These are phyloP conservation scores for Sextonia rubra DNA, from an alignment of 164 flowering plant genomes.

Conservation along the genomic window DNA sequence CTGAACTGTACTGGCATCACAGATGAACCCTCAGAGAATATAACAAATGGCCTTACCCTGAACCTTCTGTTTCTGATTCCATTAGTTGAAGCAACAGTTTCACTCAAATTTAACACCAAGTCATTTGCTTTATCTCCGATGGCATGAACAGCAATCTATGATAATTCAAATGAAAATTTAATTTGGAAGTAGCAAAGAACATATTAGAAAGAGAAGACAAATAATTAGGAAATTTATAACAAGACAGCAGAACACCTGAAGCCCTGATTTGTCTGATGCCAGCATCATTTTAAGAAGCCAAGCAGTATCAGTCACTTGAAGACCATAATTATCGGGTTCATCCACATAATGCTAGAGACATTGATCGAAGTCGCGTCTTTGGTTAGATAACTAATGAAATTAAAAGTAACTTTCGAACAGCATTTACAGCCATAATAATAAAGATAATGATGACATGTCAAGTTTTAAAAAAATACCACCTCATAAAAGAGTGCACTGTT, in stretches of 20 bases:
- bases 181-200: not conserved
- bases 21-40: not conserved
- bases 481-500: conserved; percentile 83
- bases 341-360: conserved; percentile 62
- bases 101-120: conserved; percentile 63
- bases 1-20: not conserved
- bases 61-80: conserved; percentile 74
- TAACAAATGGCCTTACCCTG: conserved; percentile 47
- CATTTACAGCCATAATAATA: too few relatives aligned
- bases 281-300: conserved; percentile 60
- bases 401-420: not conserved
- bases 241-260: conserved; percentile 56
- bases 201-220: not conserved
- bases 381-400: conserved; percentile 1
- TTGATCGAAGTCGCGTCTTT: not conserved
- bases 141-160: conserved; percentile 91
- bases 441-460: not conserved
- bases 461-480: conserved; percentile 35
- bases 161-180: conserved; percentile 1
- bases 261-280: conserved; percentile 59
- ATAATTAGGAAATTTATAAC: not conserved
- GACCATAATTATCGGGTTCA: conserved; percentile 75
- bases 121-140: conserved; percentile 96
- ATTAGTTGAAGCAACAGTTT: conserved; percentile 48
- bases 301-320: conserved; percentile 57